Evolutionary conservation across 2,329 filamentous ascomycete species (phyloP).

Genomic region (Aureobasidium namibiae): DNA sequence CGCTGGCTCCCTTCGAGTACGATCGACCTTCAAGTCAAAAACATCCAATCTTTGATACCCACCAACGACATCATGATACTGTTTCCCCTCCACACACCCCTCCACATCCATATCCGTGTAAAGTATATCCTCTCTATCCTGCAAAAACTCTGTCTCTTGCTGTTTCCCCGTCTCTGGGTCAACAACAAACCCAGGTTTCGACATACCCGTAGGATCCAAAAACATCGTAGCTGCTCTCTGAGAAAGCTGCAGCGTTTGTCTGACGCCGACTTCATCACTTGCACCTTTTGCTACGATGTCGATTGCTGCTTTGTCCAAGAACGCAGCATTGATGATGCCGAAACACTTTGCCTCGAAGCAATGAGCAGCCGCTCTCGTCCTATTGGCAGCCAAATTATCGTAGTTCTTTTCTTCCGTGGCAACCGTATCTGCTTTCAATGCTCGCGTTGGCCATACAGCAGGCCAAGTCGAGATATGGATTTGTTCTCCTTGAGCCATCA

Average conservation of each 20-base stretch:
- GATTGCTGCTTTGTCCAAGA: constrained; percentile 35
- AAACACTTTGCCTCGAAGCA: constrained; percentile 53
- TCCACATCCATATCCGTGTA: constrained; percentile 45
- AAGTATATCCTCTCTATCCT: constrained; percentile 40
- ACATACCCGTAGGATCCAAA: constrained; percentile 42
- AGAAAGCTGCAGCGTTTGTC: constrained; percentile 29
- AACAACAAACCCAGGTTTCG: constrained; percentile 31
- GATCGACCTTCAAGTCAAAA: constrained; percentile 43
- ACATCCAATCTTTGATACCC: constrained; percentile 49
- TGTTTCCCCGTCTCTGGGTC: constrained; percentile 17
- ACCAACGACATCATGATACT: constrained; percentile 49
- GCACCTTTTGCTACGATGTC: constrained; percentile 24
- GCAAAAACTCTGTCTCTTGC: constrained; percentile 30
- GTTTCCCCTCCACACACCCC: constrained; percentile 47
- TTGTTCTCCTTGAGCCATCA: constrained; percentile 49
- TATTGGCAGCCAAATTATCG: constrained; percentile 47
- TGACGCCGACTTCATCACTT: constrained; percentile 22
- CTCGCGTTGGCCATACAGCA: constrained; percentile 43
- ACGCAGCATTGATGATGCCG: constrained; percentile 41
- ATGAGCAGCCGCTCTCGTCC: constrained; percentile 45
- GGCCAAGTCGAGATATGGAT: constrained; percentile 51
- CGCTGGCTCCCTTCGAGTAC: constrained; percentile 30
- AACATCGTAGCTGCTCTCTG: constrained; percentile 43
- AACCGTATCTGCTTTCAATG: background rate
- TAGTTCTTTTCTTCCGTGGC: constrained; percentile 32